Evolutionary conservation across 2,329 filamentous ascomycete genomes (phyloP).

Genomic region (Penicillium vulpinum): DNA sequence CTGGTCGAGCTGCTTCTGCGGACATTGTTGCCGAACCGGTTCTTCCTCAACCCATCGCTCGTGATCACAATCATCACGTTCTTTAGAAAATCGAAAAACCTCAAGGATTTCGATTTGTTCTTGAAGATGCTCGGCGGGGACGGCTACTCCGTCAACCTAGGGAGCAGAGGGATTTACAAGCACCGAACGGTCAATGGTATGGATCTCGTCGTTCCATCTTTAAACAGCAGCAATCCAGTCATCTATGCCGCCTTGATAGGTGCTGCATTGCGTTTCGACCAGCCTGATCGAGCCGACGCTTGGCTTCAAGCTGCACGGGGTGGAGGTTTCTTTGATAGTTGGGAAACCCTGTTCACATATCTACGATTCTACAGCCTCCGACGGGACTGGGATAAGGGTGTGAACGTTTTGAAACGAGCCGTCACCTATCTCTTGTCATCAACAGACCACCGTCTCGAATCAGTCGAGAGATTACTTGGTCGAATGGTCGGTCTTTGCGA

Average conservation of each 20-base stretch:
- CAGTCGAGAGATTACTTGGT: slow-evolving; percentile 38
- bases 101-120: slow-evolving; percentile 44
- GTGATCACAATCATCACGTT: slow-evolving; percentile 40
- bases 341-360: slow-evolving; percentile 39
- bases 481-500: slow-evolving; percentile 44
- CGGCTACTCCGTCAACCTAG: slow-evolving; percentile 38
- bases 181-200: slow-evolving; percentile 36
- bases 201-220: slow-evolving; percentile 39
- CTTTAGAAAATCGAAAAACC: slow-evolving; percentile 43
- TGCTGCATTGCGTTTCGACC: slow-evolving; percentile 42
- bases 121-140: slow-evolving; percentile 39
- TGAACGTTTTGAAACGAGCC: slow-evolving; percentile 33
- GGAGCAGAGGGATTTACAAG: slow-evolving; percentile 26
- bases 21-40: slow-evolving; percentile 40
- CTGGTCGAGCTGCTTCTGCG: slow-evolving; percentile 40
- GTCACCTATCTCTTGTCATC: slow-evolving; percentile 40
- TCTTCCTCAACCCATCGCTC: slow-evolving; percentile 36
- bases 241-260: slow-evolving; percentile 40
- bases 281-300: slow-evolving; percentile 43
- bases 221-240: slow-evolving; percentile 34
- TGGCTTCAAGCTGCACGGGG: slow-evolving; percentile 40
- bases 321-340: slow-evolving; percentile 40
- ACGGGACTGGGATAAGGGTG: slow-evolving; percentile 40
- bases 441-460: slow-evolving; percentile 26
- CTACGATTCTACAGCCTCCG: slow-evolving; percentile 40